A percentile compares a stretch with the other conserved stretches of the same genome.
phyloP scores from a whole-genome alignment of 2,329 filamentous ascomycete species.

The Gliomastix tumulicola region DNA sequence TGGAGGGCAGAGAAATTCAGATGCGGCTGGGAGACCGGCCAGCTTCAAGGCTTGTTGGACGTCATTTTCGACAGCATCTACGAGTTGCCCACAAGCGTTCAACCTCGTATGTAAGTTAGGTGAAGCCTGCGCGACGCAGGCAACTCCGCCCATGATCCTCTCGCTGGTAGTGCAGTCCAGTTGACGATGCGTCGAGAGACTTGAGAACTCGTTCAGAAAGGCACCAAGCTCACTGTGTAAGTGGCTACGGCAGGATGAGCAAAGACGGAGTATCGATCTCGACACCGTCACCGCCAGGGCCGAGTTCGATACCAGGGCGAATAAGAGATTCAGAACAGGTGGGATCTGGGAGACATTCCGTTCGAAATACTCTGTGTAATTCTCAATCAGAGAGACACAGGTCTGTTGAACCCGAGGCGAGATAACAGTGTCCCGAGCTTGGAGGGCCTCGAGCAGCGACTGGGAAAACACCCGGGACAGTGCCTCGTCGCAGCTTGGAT shows the following conservation, averaged over 20 bases:
- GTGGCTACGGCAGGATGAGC: slow-evolving; percentile 65
- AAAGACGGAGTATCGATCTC: slow-evolving; percentile 66
- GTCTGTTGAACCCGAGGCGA: slow-evolving; percentile 60
- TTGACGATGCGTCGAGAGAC: slow-evolving; percentile 43
- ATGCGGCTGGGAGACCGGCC: slow-evolving; percentile 4
- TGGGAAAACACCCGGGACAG: slow-evolving; percentile 56
- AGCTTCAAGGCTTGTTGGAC: slow-evolving; percentile 17
- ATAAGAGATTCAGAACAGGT: slow-evolving; percentile 66
- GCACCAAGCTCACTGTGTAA: slow-evolving; percentile 60
- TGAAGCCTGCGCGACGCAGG: slow-evolving; percentile 68
- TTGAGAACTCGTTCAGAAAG: slow-evolving; percentile 66
- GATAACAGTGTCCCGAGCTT: slow-evolving; percentile 41
- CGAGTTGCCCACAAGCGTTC: slow-evolving; percentile 47
- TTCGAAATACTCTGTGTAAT: slow-evolving; percentile 72
- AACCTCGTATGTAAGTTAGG: slow-evolving; percentile 48
- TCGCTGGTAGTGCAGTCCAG: slow-evolving; percentile 67
- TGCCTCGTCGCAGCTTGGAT: slow-evolving; percentile 48
- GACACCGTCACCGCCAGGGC: slow-evolving; percentile 62
- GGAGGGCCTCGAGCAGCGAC: slow-evolving; percentile 47
- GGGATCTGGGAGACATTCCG: slow-evolving; percentile 61
- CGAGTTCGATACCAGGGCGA: slow-evolving; percentile 58
- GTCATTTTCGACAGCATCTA: slow-evolving; percentile 57
- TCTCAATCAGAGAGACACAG: slow-evolving; percentile 62
- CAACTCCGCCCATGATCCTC: slow-evolving; percentile 65
- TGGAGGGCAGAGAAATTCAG: slow-evolving; percentile 12